Evolutionary conservation across 2,329 filamentous ascomycete genomes (phyloP).

Genomic region (Orbilia blumenaviensis): DNA sequence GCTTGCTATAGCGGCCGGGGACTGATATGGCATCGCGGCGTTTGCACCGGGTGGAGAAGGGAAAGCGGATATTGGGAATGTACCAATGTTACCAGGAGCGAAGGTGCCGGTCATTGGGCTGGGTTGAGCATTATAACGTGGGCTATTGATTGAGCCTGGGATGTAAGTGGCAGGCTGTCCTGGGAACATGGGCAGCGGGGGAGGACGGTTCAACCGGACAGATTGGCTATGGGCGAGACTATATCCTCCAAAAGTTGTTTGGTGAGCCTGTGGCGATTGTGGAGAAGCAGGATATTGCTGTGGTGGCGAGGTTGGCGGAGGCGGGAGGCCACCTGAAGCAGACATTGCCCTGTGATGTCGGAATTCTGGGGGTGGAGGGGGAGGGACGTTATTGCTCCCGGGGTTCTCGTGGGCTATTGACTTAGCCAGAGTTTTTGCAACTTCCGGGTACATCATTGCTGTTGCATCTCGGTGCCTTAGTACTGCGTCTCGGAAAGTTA

Average conservation of each 20-base stretch:
- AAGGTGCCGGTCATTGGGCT: conserved; percentile 46
- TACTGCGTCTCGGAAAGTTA: conserved; percentile 47
- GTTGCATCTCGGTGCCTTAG: conserved; percentile 48
- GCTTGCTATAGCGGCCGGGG: conserved; percentile 35
- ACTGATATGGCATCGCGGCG: conserved; percentile 20
- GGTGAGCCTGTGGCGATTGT: conserved; percentile 44
- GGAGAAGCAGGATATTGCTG: conserved; percentile 44
- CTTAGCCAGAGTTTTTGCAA: conserved; percentile 35
- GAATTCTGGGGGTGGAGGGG: conserved; percentile 42
- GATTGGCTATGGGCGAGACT: conserved; percentile 32
- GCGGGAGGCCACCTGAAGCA: conserved; percentile 23
- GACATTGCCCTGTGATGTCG: conserved; percentile 41
- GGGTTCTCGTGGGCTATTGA: conserved; percentile 28
- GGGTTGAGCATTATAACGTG: conserved; percentile 32
- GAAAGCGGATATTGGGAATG: conserved; percentile 29
- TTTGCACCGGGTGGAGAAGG: conserved; percentile 31
- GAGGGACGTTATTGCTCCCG: conserved; percentile 26
- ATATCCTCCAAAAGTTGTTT: conserved; percentile 32
- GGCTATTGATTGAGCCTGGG: conserved; percentile 35
- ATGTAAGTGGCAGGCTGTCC: conserved; percentile 15
- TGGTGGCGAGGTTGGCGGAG: conserved; percentile 39
- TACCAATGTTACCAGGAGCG: conserved; percentile 3
- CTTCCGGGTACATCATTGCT: conserved; percentile 48
- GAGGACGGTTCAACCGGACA: conserved; percentile 37
- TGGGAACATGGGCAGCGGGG: conserved; percentile 40